Base-by-base conservation (phyloP, 1,284 basidiomycete species). In the Leccinum solheimii region DNA sequence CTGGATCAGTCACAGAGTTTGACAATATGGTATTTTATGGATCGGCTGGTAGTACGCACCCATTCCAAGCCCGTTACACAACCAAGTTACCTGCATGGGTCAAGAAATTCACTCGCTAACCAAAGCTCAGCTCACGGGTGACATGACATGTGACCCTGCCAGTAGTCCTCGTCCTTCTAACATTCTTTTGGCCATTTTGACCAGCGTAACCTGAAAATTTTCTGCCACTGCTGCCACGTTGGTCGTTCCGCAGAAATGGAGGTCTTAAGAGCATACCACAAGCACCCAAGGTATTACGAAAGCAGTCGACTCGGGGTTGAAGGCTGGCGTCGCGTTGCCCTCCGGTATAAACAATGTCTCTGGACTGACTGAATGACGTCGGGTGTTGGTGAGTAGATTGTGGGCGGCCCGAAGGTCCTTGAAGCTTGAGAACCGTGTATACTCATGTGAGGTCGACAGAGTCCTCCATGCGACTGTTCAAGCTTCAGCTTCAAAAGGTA, bases 321-420 rank as follows among this genome's bases (percentile, higher is more conserved):
- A 75, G 36, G 71, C 75, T 55, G 72, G 69, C n/a, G 65, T 69
- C 6, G 68, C 70, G 2, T 63, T 75, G 54, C 13, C 65, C 45
- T 48, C 71, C 38, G 66, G 69, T 1, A 72, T 70, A 52, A 21
- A 49, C 43, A 5, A 45, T 19, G 10, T 19, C 43, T 45, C 19
- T 19, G 10, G 45, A 34, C 21, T 52, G 36, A 49, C 27, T 30
- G 19, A 32, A 34, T 57, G n/a, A 36, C 26, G 52, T 30, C 61
- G 66, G 61, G 40, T 71, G 70, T 64, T 53, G 62, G 51, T 63
- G 69, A 16, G 69, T 70, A 49, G 13, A 26, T 21, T 21, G 43
- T 21, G 43, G 19, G n/a, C 4, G 16, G 38, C 16, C 16, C 38
- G 2, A 40, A 40, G 38, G 38, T 11, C n/a, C n/a, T 19, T 19